These are phyloP conservation scores for Senecio squalidus DNA, from an alignment of 140 eudicot species.

Conservation along the genomic window DNA sequence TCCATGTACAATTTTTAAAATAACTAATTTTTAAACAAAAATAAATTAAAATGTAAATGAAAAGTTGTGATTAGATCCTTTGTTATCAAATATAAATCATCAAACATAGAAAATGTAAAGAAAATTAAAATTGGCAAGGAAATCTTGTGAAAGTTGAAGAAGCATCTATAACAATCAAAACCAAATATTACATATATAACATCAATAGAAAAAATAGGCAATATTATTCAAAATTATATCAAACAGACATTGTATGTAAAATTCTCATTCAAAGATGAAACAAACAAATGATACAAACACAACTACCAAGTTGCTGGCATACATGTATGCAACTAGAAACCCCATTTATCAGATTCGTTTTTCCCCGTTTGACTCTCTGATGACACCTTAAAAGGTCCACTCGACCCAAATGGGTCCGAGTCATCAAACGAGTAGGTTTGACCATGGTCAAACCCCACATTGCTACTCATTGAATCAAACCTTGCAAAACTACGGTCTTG, in stretches of 20 bases:
- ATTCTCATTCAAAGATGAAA: neutral
- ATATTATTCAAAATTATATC: constrained; percentile 19
- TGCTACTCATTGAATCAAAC: constrained; percentile 70
- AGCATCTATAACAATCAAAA: neutral
- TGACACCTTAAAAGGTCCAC: constrained; percentile 84
- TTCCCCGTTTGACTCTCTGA: constrained; percentile 45
- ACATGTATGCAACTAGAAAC: constrained; percentile 37
- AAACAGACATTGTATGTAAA: constrained; percentile 11
- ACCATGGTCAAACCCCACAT: constrained; percentile 58
- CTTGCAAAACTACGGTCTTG: constrained; percentile 47
- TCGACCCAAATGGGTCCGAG: constrained; percentile 74
- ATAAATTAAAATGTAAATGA: too few species aligned
- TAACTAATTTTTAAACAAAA: too few species aligned
- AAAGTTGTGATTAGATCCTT: too few species aligned
- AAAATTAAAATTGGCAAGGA: too few species aligned
- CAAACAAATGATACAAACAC: constrained; percentile 31
- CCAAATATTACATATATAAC: constrained; percentile 7
- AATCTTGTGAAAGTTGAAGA: too few species aligned
- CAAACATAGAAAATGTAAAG: too few species aligned
- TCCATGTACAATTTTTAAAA: too few species aligned
- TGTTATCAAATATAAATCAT: too few species aligned
- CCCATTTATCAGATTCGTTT: constrained; percentile 61
- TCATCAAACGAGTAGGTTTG: constrained; percentile 73
- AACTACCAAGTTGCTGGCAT: constrained; percentile 14
- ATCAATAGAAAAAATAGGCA: constrained; percentile 4